Conservation (phyloP, 768 basidiomycete genomes). For the Tylopilus felleus region DNA sequence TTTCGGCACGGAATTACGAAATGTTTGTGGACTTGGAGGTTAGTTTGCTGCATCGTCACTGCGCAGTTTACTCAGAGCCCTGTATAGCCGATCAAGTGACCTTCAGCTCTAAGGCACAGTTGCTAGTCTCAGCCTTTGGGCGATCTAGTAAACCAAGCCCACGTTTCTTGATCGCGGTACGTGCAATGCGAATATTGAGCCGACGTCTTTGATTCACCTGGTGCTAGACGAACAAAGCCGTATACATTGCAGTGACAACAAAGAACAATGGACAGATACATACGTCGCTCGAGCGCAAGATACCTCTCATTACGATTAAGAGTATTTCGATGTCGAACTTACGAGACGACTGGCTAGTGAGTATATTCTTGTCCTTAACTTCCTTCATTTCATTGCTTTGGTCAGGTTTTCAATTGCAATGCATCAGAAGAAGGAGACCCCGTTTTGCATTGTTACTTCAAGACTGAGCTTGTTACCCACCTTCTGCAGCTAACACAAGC, state of each 20-base stretch:
- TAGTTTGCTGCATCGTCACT: conserved; percentile 25
- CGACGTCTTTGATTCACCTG: not conserved
- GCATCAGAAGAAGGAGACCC: conserved; percentile 93
- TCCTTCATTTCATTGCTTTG: conserved; percentile 7
- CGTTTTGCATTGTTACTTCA: conserved; percentile 86
- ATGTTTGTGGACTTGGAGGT: conserved; percentile 74
- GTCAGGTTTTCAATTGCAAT: conserved; percentile 71
- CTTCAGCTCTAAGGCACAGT: conserved; percentile 79
- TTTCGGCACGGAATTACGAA: conserved; percentile 70
- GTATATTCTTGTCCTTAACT: conserved; percentile 15
- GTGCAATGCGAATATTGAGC: conserved; percentile 28
- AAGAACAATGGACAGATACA: conserved; percentile 58
- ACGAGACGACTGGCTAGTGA: conserved; percentile 93
- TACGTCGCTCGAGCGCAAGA: conserved; percentile 77
- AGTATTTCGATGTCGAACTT: conserved; percentile 84
- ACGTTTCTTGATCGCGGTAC: conserved; percentile 83
- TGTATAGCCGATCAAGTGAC: conserved; percentile 66
- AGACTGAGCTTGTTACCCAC: conserved; percentile 88
- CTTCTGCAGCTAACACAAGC: conserved; percentile 80
- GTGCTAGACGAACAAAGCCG: conserved; percentile 55
- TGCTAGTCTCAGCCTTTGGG: conserved; percentile 69
- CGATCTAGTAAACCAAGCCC: conserved; percentile 92
- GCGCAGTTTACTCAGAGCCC: not conserved
- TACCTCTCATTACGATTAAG: conserved; percentile 84
- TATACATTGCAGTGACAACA: conserved; percentile 68